Evolutionary conservation across 108 stramenopile genomes (phyloP), one percentile per base, ranked within the genome.

Genomic region (Pseudonitzschia multiseries): DNA sequence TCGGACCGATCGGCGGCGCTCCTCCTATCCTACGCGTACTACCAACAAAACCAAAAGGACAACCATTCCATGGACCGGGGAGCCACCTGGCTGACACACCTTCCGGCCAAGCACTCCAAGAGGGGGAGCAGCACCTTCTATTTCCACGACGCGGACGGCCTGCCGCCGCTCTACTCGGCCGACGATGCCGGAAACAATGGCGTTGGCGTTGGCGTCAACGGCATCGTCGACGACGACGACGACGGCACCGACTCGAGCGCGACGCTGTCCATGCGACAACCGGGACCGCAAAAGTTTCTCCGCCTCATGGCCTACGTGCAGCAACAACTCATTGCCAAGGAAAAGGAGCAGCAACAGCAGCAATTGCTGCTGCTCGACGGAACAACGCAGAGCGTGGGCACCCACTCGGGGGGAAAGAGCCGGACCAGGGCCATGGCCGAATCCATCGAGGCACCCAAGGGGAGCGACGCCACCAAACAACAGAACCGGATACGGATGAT

Each of bases 1-100:
- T 63, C 44, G 36, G 52, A 13, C 36, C 42, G 44, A 41, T 28
- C 42, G 10, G 24, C 66, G 22, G 42, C 46, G 8, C 22, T 67
- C 8, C 24, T 67, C 20, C 44, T 67, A 13, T 48, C 43, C 27
- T 62, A 62, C 33, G 44, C 14, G n/a, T 67, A 67, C 43, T 48
- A 67, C 36, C 71, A 61, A 8, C 56, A 57, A n/a, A 71, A 71
- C 36, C 70, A 21, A 29, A 22, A 46, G 27, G 42, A 33, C n/a
- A n/a, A n/a, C 26, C 64, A 33, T 57, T 5, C n/a, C 57, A 36
- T 84, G 73, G 88, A 91, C 73, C 74, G 84, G 60, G 79, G 82
- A 40, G 89, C 89, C 1, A 77, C 89, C 6, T 93, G 89, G 92
- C 56, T 89, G 80, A 81, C 85, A 28, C 87, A 88, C 61, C 50